phyloP scores from a whole-genome alignment of 1,139 yeast genomes.

The Diutina sp. region DNA sequence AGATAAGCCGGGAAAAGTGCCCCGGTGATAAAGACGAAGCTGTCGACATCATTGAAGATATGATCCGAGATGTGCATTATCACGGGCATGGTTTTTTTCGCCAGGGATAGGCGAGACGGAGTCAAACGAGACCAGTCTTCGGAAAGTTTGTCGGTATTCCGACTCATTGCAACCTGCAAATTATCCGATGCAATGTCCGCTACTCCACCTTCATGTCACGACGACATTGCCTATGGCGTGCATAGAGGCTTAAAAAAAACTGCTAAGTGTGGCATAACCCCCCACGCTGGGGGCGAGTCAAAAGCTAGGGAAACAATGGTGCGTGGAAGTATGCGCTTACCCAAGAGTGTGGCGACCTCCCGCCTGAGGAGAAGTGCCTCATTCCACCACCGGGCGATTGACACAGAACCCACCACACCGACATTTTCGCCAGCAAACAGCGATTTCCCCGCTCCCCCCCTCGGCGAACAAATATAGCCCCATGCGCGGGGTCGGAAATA shows the following conservation, averaged over 20 bases:
- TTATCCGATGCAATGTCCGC: not conserved
- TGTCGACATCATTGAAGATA: no score
- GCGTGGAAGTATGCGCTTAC: no score
- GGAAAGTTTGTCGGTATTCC: not conserved
- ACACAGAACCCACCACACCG: not conserved
- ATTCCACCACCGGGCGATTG: no score
- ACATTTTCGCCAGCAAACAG: not conserved
- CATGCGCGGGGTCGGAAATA: not conserved
- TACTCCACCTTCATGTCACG: not conserved
- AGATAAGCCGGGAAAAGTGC: not conserved
- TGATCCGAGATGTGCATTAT: no score
- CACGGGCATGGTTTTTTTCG: no score
- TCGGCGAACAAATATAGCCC: not conserved
- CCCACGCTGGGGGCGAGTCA: no score
- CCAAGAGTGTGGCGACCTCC: no score
- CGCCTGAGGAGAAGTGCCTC: no score
- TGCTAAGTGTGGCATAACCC: not conserved
- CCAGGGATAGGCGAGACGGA: no score
- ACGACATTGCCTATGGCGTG: not conserved
- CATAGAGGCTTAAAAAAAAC: not conserved
- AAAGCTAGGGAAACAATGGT: no score
- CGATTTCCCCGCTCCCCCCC: not conserved
- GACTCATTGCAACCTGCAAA: not conserved
- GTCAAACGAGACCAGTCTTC: not conserved
- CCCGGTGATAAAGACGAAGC: no score